These are phyloP conservation scores for Strombidium stylifer DNA, from an alignment of 73 alveolate genomes.

Conservation along the genomic window DNA sequence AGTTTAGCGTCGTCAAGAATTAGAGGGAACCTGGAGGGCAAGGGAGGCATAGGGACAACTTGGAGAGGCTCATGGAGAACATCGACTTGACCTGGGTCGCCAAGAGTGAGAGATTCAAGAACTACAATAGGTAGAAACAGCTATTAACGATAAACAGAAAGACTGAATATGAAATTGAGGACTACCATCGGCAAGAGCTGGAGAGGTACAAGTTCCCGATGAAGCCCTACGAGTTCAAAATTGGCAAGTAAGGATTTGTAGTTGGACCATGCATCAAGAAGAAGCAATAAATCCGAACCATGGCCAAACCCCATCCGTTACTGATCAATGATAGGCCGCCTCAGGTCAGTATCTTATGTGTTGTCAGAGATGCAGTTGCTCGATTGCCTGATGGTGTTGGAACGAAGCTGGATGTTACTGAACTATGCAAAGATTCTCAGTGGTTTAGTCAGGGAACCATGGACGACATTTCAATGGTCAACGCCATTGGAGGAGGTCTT, in stretches of 20 bases:
- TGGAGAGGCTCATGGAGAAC: too few species aligned
- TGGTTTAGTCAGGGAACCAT: constrained; percentile 6
- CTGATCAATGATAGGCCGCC: constrained; percentile 90
- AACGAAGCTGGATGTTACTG: constrained; percentile 86
- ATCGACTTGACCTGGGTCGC: constrained; percentile 24
- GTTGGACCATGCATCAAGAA: constrained; percentile 91
- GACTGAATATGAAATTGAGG: constrained; percentile 28
- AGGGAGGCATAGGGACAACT: too few species aligned
- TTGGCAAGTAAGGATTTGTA: too few species aligned
- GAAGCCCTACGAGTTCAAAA: constrained; percentile 67
- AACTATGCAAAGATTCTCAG: constrained; percentile 18
- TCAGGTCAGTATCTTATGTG: constrained; percentile 77
- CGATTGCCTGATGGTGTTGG: constrained; percentile 93
- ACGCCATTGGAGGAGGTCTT: constrained; percentile 31
- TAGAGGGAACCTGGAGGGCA: too few species aligned
- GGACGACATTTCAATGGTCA: constrained; percentile 6
- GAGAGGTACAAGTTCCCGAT: constrained; percentile 85
- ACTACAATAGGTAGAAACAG: constrained; percentile 6
- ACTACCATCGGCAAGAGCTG: constrained; percentile 77
- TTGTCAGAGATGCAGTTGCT: constrained; percentile 96
- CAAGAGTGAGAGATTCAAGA: constrained; percentile 38
- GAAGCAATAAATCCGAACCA: constrained; percentile 56
- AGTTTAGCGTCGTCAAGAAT: too few species aligned
- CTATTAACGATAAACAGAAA: constrained; percentile 1
- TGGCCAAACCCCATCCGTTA: constrained; percentile 91